phyloP scores from a whole-genome alignment of 106 monocot species.

The Dactylorhiza incarnata region DNA sequence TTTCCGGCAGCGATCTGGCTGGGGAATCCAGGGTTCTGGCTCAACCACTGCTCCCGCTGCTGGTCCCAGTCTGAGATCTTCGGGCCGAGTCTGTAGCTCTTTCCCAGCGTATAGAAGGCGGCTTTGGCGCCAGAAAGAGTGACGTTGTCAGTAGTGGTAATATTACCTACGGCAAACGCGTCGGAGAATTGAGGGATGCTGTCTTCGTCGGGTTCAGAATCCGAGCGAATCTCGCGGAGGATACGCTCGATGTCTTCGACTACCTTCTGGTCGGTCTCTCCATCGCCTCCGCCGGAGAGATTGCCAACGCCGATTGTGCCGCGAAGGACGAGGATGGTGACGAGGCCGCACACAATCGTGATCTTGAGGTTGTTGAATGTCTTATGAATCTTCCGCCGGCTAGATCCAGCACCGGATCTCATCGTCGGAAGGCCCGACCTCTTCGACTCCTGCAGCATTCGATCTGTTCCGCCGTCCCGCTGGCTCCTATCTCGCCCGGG shows the following conservation, averaged over 20 bases:
- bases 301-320: slow-evolving; percentile 73
- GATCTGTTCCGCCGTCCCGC: background rate
- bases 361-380: slow-evolving; percentile 78
- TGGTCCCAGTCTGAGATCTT: slow-evolving; percentile 70
- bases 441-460: background rate
- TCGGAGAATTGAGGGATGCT: background rate
- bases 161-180: background rate
- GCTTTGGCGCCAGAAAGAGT: slow-evolving; percentile 2
- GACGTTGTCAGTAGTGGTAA: background rate
- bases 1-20: slow-evolving; percentile 16
- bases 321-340: slow-evolving; percentile 84
- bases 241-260: slow-evolving; percentile 79
- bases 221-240: slow-evolving; percentile 72
- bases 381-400: slow-evolving; percentile 52
- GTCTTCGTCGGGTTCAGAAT: slow-evolving; percentile 57
- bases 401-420: slow-evolving; percentile 18
- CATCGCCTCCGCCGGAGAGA: slow-evolving; percentile 16
- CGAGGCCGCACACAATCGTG: slow-evolving; percentile 73
- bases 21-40: slow-evolving; percentile 47
- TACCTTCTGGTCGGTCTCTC: slow-evolving; percentile 28
- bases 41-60: slow-evolving; percentile 47
- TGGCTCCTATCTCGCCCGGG: background rate
- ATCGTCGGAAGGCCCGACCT: background rate
- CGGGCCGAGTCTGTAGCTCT: slow-evolving; percentile 52
- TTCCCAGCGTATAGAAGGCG: background rate